Base-by-base conservation (phyloP, 148 eudicot species). In the Rhododendron mucronatum region DNA sequence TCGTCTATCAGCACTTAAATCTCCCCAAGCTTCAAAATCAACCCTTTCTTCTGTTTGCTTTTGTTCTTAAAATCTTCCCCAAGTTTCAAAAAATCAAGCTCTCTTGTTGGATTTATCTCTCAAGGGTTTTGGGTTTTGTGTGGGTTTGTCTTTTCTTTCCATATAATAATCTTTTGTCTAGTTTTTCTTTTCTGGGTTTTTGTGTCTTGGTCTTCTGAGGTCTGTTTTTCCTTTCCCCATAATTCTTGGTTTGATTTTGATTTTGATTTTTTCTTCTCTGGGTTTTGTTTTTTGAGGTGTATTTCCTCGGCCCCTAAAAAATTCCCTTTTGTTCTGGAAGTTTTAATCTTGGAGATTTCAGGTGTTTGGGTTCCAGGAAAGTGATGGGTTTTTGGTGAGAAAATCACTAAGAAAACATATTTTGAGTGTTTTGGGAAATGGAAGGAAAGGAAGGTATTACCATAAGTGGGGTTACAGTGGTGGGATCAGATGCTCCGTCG, bases 401-500 rank as follows among this genome's bases (percentile, higher is more conserved):
- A 86, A 81, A 82, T 79, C 30, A 37, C 21, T 37, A 12, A n/a
- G 63, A 76, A 61, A 21, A 48, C 0, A 14, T 71, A 12, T 71
- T 74, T 78, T 37, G 59, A 28, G 44, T 83, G 35, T 15, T 65
- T 89, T 76, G 44, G 37, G 88, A 88, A 84, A 94, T 94, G 93
- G 95, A 93, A 89, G 91, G 78, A 85, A 91, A 89, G 71, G 91
- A 86, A 86, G 89, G 86, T 85, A 85, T 89, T 44, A 90, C 65
- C 84, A 90, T 88, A 86, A 87, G 90, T 90, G 98, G 92, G 83
- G 96, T 96, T 41, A 96, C 98, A 86, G 98, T 95, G 87, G 93
- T 96, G 85, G 92, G 91, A 90, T 94, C 98, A 87, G 99, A 97
- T 88, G 98, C 99, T 84, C 98, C 97, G 13, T 94, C 98, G 10